Base-by-base conservation (phyloP, 257 asterid genomes). In the Eustoma russellianum region DNA sequence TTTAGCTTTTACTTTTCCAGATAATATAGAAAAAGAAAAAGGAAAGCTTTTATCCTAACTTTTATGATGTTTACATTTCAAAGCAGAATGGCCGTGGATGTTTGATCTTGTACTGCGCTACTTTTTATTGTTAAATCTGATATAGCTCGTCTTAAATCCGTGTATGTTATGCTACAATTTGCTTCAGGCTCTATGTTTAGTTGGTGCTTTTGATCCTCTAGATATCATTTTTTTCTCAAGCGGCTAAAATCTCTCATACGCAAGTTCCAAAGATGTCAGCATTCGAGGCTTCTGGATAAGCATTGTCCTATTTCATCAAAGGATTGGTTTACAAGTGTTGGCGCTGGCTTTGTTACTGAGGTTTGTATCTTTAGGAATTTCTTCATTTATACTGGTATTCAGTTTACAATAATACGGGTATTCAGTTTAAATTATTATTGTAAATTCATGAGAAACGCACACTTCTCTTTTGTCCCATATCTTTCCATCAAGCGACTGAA, bases 161-260 rank as follows among this genome's bases (percentile, higher is more conserved):
- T 30, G 5, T 50, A 41, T 41, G 19, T 16, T 10, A 19, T 40
- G 13, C 40, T 33, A 9, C 5, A 35, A 30, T 47, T 56, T n/a
- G 43, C 52, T 24, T 10, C 18, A 28, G 5, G 17, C 40, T n/a
- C 7, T 15, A 35, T 28, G 51, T 62, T 40, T 69, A 62, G 47
- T 43, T 35, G 15, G 55, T 69, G 61, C 40, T 62, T 52, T 56
- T 69, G 49, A 50, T 55, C 57, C 17, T 63, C 56, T 76, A 91
- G 98, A 66, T 84, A 75, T 74, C 95, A 88, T 61, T 71, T 77
- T 48, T 61, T 84, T 18, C 64, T 64, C 24, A 77, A 73, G 85
- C 79, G 74, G 48, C 95, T 91, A 57, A 82, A 77, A 79, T 49
- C 33, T 63, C 79, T 91, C 56, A 76, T 91, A 65, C 73, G 77